These are phyloP conservation scores for Goffeauzyma gilvescens DNA, from an alignment of 768 basidiomycete species.

Conservation along the genomic window DNA sequence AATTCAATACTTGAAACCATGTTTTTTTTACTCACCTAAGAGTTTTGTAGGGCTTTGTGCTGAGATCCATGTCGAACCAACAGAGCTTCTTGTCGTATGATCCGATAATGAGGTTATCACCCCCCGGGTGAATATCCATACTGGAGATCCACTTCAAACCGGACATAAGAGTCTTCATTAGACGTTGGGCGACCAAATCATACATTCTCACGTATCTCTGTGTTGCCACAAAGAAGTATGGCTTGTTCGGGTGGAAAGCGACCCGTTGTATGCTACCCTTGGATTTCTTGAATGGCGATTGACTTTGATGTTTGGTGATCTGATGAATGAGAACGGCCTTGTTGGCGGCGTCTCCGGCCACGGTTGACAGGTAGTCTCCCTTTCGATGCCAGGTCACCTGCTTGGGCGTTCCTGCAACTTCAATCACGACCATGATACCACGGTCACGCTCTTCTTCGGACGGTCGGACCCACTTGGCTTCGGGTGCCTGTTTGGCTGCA, in stretches of 20 bases:
- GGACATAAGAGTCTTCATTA: conserved; percentile 82
- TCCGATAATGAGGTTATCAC: conserved; percentile 86
- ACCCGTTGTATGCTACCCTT: conserved; percentile 79
- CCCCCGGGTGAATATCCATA: conserved; percentile 75
- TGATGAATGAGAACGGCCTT: conserved; percentile 92
- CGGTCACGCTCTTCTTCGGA: conserved; percentile 30
- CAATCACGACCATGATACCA: conserved; percentile 33
- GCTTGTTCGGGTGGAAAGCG: conserved; percentile 81
- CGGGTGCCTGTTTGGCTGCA: conserved; percentile 24
- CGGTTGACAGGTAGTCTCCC: conserved; percentile 88
- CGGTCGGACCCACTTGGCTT: conserved; percentile 34
- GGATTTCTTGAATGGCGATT: conserved; percentile 92
- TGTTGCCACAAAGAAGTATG: conserved; percentile 98
- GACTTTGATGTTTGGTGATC: conserved; percentile 75
- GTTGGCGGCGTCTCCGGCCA: conserved; percentile 47
- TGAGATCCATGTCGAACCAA: conserved; percentile 97
- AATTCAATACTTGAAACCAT: neutral
- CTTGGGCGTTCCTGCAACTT: conserved; percentile 39
- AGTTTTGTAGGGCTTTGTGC: conserved; percentile 90
- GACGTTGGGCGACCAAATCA: conserved; percentile 78
- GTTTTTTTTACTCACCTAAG: conserved; percentile 45
- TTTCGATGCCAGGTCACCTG: conserved; percentile 81
- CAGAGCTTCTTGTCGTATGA: conserved; percentile 93
- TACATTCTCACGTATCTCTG: conserved; percentile 91
- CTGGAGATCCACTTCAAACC: conserved; percentile 94